phyloP scores from a whole-genome alignment of 345 rosid genomes.

The Melaleuca quinquenervia region DNA sequence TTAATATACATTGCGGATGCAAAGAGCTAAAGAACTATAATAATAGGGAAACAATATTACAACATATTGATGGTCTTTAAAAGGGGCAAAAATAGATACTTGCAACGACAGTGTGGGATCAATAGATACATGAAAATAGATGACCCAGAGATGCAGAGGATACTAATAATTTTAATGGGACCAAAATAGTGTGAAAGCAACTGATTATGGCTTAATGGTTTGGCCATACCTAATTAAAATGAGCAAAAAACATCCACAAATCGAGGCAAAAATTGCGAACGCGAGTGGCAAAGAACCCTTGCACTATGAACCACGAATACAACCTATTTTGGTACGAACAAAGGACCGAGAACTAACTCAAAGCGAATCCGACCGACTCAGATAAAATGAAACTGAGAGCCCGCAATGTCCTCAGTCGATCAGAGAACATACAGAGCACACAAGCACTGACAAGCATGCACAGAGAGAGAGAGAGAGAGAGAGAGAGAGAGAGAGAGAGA shows the following conservation, averaged over 20 bases:
- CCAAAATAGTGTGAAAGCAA: no score
- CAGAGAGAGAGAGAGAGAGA: not conserved
- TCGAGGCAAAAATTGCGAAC: not conserved
- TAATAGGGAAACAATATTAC: not conserved
- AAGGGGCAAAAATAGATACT: no score
- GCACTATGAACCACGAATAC: not conserved
- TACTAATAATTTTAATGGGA: no score
- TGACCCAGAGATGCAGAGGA: no score
- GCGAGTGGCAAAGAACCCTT: not conserved
- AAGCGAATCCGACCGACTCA: not conserved
- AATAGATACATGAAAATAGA: no score
- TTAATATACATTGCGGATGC: not conserved
- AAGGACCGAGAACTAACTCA: not conserved
- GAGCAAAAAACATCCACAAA: not conserved
- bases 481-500: no score
- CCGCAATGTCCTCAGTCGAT: not conserved
- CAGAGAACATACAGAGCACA: not conserved
- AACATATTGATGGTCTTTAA: no score
- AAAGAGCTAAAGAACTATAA: not conserved
- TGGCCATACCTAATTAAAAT: no score
- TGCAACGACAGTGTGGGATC: no score
- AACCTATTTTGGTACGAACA: fast-evolving
- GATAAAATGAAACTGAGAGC: not conserved
- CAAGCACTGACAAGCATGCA: not conserved
- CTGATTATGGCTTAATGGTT: no score